These are phyloP conservation scores for Epichloe festucae DNA, from an alignment of 2,329 filamentous ascomycete species.

Conservation along the genomic window DNA sequence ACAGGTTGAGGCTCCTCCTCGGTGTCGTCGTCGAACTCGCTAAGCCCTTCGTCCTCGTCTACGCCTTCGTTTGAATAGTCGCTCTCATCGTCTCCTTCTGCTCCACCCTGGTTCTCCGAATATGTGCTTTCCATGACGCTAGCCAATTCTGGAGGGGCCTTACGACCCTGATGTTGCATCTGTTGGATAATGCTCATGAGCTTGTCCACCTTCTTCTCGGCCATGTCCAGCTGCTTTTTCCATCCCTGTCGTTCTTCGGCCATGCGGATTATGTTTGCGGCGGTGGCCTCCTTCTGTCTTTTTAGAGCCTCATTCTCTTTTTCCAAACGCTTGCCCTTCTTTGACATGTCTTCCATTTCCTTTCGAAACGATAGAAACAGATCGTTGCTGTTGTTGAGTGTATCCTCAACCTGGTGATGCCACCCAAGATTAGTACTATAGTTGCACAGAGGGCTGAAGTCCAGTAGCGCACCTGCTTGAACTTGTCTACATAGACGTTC, in stretches of 20 bases:
- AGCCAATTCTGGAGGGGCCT: constrained; percentile 51
- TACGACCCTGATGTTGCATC: constrained; percentile 89
- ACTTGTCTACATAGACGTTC: constrained; percentile 98
- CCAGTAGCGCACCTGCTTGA: constrained; percentile 74
- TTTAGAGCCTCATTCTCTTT: constrained; percentile 90
- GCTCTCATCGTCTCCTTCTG: constrained; percentile 41
- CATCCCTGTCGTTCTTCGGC: constrained; percentile 83
- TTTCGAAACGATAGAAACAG: constrained; percentile 93
- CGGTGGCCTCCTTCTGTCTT: constrained; percentile 85
- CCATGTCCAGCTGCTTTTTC: constrained; percentile 47
- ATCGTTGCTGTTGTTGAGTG: constrained; percentile 95
- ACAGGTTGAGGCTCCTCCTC: constrained; percentile 34
- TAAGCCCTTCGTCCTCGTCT: constrained; percentile 39
- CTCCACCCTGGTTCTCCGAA: constrained; percentile 35
- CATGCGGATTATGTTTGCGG: constrained; percentile 93
- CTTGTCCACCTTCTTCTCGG: constrained; percentile 70
- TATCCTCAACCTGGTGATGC: constrained; percentile 74
- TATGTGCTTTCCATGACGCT: constrained; percentile 48
- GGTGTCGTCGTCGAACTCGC: constrained; percentile 50
- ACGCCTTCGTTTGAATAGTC: constrained; percentile 52
- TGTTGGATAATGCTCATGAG: constrained; percentile 89
- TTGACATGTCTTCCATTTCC: constrained; percentile 99
- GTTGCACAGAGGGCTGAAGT: background rate
- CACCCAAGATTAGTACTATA: background rate
- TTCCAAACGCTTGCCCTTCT: constrained; percentile 93